Base-by-base conservation (phyloP, 208 protist species). In the Porcisia hertigi region DNA sequence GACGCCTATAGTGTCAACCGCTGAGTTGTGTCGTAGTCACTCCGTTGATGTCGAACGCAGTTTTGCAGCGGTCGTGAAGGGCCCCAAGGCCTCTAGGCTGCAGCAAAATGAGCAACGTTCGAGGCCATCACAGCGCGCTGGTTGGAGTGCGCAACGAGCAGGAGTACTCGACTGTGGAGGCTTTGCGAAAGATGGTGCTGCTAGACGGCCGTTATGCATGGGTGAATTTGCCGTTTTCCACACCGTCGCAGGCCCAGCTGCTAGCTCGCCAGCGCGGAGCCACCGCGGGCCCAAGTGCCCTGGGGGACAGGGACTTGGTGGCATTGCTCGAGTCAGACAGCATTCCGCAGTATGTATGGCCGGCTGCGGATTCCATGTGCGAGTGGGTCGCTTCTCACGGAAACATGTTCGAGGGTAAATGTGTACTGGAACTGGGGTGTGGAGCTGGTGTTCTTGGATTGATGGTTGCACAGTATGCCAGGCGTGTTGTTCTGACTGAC, bases 351-450 rank as follows among this genome's bases (percentile, higher is more conserved):
- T 87, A 83, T 67, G 67, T 86, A 52, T 93, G 86, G 86, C 86
- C 89, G 0, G 81, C 86, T 5, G 82, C 87, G 12, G 36, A 55
- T 41, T 62, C 79, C 7, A 59, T 91, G 67, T 77, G 79, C 23
- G 18, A 70, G 47, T 91, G 85, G 87, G 62, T 91, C 30, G 7
- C 47, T 7, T 41, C 66, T 8, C 77, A 86, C 43, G 53, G 41
- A 23, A 23, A 79, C 23, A 8, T 82, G 5, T 85, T 88, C 52
- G 41, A 57, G 2, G 81, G 84, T 25, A 88, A 88, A 80, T 79
- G 75, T 0, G 77, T 93, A 4, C 63, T 91, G 39, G 89, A 93
- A 71, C 74, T 93, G n/a, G 89, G 89, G 30, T 87, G 83, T 64
- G 89, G 89, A n/a, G 85, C 84, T 11, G 89, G 86, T 39, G 14